These are phyloP conservation scores for Penicillium malachiteum DNA, from an alignment of 495 filamentous ascomycete genomes.

Conservation along the genomic window DNA sequence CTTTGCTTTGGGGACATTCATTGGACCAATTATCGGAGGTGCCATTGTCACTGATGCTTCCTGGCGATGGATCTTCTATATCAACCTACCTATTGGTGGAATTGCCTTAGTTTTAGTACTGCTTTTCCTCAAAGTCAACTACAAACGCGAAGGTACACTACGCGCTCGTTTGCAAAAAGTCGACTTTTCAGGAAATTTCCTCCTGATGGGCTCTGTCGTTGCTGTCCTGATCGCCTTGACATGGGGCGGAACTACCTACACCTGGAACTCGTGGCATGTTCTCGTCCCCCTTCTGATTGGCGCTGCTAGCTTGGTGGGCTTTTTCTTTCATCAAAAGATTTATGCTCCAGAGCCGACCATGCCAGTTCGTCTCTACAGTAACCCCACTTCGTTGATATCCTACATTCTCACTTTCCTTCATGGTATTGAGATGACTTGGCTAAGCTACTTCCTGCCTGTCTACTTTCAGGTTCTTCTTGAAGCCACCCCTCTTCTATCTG, in stretches of 20 bases:
- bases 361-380: neutral
- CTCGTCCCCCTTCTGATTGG: conserved; percentile 39
- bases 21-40: conserved; percentile 37
- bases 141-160: conserved; percentile 4
- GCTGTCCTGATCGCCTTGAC: conserved; percentile 52
- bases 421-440: conserved; percentile 24
- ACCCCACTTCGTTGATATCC: neutral
- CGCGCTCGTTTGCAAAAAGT: conserved; percentile 33
- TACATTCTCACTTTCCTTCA: conserved; percentile 38
- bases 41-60: conserved; percentile 28
- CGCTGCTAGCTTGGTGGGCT: conserved; percentile 10
- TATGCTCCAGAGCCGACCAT: neutral
- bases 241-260: conserved; percentile 53
- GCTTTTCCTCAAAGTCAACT: conserved; percentile 43
- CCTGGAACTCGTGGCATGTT: conserved; percentile 50
- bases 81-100: conserved; percentile 57
- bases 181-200: conserved; percentile 52
- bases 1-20: conserved; percentile 23
- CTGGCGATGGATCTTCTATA: conserved; percentile 64
- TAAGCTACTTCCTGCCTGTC: conserved; percentile 44
- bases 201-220: conserved; percentile 48
- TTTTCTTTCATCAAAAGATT: conserved; percentile 6
- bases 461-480: conserved; percentile 45
- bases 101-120: conserved; percentile 50
- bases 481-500: conserved; percentile 27